Conservation (phyloP, 805 yeast genomes). For the Candida anglica region DNA sequence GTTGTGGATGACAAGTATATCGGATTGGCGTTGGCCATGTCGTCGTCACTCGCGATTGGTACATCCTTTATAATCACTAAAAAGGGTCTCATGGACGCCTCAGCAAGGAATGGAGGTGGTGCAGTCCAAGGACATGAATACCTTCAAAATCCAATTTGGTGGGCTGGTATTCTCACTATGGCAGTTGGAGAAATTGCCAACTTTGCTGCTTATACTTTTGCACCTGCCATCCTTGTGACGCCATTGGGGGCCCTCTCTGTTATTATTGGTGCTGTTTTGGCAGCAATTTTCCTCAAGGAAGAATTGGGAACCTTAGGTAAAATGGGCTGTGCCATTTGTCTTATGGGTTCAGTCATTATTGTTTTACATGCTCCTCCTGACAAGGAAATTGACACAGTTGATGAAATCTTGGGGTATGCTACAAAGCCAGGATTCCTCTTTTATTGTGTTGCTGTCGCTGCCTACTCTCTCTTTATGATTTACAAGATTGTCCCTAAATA, state of each 20-base stretch:
- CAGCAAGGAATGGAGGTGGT: slow-evolving; percentile 54
- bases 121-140: slow-evolving; percentile 73
- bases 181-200: slow-evolving; percentile 89
- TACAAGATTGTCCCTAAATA: slow-evolving; percentile 77
- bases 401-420: slow-evolving; percentile 80
- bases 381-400: slow-evolving; percentile 82
- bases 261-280: slow-evolving; percentile 87
- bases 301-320: slow-evolving; percentile 84
- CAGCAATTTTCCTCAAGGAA: slow-evolving; percentile 79
- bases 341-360: slow-evolving; percentile 83
- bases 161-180: slow-evolving; percentile 90
- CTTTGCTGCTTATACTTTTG: slow-evolving; percentile 93
- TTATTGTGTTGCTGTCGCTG: slow-evolving; percentile 59
- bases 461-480: slow-evolving; percentile 73
- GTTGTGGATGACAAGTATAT: slow-evolving; percentile 80
- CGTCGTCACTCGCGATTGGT: slow-evolving; percentile 86
- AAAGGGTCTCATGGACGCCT: slow-evolving; percentile 74
- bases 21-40: slow-evolving; percentile 83
- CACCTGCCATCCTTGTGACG: slow-evolving; percentile 89
- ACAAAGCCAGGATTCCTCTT: slow-evolving; percentile 70
- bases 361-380: slow-evolving; percentile 94
- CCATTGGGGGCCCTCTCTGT: slow-evolving; percentile 90
- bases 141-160: slow-evolving; percentile 84
- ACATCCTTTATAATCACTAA: slow-evolving; percentile 86
- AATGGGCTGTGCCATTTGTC: slow-evolving; percentile 89